Evolutionary conservation across 306 rosid genomes (phyloP), one percentile per base, ranked within the genome.

Genomic region (Dryas octopetala): DNA sequence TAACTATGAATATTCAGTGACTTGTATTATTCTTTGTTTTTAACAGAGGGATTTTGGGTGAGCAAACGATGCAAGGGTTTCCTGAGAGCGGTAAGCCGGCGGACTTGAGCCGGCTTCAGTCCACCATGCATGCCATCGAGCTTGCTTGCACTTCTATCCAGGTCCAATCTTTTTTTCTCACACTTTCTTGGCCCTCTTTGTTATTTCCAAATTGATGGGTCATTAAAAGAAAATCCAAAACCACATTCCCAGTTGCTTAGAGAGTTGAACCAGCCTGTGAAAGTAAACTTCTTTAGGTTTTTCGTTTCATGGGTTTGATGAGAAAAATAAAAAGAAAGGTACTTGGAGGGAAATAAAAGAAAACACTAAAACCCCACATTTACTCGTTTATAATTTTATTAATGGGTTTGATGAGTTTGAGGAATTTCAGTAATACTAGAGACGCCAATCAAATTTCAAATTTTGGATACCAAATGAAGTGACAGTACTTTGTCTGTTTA

Each of bases 101-200:
- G 9, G 91, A 87, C 76, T 79, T 88, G 82, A 82, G 82, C 4
- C 90, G 85, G 19, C 95, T 94, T 84, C 97, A 86, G 70, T 78
- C 97, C 67, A 88, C 96, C 86, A 94, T 94, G 98, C 91, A 82
- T 60, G 73, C 97, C 73, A 75, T 94, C 75, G 97, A 94, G 82
- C 83, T 80, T 13, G 98, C 98, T 70, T 90, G 98, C 86, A 48
- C 82, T 77, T 86, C 96, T 54, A 87, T 91, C 81, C 98, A 94
- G 98, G 98, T 94, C 43, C 52, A 70, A 70, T 58, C 10, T 11
- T 44, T 73, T 49, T 52, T 66, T 53, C 64, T 63, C 1, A 10
- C 11, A 51, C 61, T 78, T 17, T 52, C 47, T 73, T 62, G 50
- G 15, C 28, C 62, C 70, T 51, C 63, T 76, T 51, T 53, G 26